Evolutionary conservation across 2,329 filamentous ascomycete genomes (phyloP), one percentile per base, ranked within the genome.

Genomic region (Geoglossum cookeanum): DNA sequence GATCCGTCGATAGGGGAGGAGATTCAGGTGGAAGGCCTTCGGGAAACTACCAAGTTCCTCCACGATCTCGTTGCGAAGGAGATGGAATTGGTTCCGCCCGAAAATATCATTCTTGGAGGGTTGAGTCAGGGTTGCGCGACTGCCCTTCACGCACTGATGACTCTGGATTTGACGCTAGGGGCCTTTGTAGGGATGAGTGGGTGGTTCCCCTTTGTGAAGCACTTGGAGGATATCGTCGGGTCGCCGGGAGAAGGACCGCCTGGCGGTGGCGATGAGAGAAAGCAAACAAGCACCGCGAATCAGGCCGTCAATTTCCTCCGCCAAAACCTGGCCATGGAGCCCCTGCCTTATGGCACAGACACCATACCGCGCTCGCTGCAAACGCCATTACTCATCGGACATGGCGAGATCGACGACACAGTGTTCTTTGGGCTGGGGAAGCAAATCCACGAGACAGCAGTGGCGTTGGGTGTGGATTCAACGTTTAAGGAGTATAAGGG

Each of bases 61-160:
- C 58, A 68, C 1, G 57, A 56, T 1, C 58, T 75, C 6, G 59
- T 75, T 30, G 59, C 57, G 1, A 35, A 62, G 8, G 73, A 76
- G 61, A 61, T 59, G 0, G 62, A 55, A 2, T 58, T 63, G 0
- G 51, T 64, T 58, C 56, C 64, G 53, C 33, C 67, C 0, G 37
- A 60, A 22, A 75, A 74, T 55, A 65, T 79, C 13, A 64, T 78
- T 5, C 59, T 80, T 0, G 74, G 75, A 15, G 75, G 76, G 0
- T 59, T 79, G n/a, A 78, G 76, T 61, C 74, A 78, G 60, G 76
- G 76, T 0, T 78, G 73, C 61, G 76, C 75, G 0, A 71, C 72
- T 62, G 66, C 68, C 0, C 60, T 78, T 8, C 66, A 71, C 22
- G 61, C 69, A 1, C 62, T 77, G 22, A 63, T 80, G 1, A 64